Evolutionary conservation across 306 rosid genomes (phyloP), one percentile per base, ranked within the genome.

Genomic region (Vigna nakashimae): DNA sequence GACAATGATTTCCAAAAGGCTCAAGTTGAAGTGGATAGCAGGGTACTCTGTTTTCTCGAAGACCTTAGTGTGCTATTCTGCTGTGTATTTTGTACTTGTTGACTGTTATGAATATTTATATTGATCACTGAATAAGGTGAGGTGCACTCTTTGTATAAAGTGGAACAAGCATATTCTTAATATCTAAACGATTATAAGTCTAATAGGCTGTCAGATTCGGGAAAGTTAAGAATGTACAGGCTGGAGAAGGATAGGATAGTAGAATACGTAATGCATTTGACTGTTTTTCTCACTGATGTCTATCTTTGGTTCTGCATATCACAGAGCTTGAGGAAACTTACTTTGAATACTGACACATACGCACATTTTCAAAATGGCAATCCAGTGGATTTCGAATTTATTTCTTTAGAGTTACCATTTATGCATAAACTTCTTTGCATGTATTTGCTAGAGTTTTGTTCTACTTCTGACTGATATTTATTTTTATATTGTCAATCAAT

Each of bases 1-100:
- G 77, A 26, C 18, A 16, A 15, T 60, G 72, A 28, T 77, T 77
- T 77, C 40, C 67, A 51, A 9, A 36, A 71, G 78, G 30, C 10
- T 26, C 48, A 50, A 55, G 71, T 48, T 66, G 57, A 74, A 57
- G 79, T n/a, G 12, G 84, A 66, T 24, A 74, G 40, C 64, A 11
- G 12, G 70, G 77, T 24, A 60, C 24, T 28, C 5, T 24, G 73
- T 30, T 40, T 74, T 32, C 80, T 45, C 32, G 4, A 46, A 62
- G 65, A 73, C 42, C 55, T 6, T 32, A 56, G 12, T 57, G 9
- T 56, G 58, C 43, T 40, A 36, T 75, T 18, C 18, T 63, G 65
- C 73, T 57, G 52, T 15, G 14, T 34, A 34, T 34, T 65, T 17
- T 65, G 69, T 46, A 16, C 63, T 43, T 45, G 12, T 28, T 79